Evolutionary conservation across 169 alveolate genomes (phyloP).

Genomic region (Plasmodium gonderi): DNA sequence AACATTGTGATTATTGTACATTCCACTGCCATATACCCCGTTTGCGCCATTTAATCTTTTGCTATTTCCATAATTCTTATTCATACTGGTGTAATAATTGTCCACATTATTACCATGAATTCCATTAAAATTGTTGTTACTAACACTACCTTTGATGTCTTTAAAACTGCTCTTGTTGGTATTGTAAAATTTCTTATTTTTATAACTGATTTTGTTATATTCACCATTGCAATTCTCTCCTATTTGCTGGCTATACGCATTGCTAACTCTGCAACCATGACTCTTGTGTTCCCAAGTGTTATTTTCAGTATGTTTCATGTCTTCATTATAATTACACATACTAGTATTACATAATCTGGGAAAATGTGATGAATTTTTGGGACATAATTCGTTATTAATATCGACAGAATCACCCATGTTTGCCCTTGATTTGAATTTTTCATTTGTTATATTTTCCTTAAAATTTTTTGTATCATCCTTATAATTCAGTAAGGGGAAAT

Average conservation of each 20-base stretch:
- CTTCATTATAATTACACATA: not conserved
- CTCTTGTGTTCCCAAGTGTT: constrained; percentile 5
- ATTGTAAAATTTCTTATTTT: constrained; percentile 21
- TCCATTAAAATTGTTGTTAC: constrained; percentile 15
- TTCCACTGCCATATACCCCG: not conserved
- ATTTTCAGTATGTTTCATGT: not conserved
- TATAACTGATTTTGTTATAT: constrained; percentile 29
- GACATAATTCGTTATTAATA: not conserved
- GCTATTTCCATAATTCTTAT: not conserved
- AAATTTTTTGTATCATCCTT: constrained; percentile 2
- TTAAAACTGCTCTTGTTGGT: not conserved
- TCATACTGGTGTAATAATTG: not conserved
- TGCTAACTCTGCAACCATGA: not conserved
- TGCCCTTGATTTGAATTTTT: constrained; percentile 16
- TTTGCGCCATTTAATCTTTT: not conserved
- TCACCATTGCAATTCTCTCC: constrained; percentile 22
- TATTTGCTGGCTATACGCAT: not conserved
- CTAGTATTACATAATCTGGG: constrained; percentile 18
- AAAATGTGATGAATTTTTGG: not conserved
- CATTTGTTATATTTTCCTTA: not conserved
- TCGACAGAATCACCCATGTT: not conserved
- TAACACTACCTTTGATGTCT: not conserved
- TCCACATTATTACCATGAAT: not conserved
- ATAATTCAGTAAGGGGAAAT: not conserved
- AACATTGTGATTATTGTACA: not conserved